Base-by-base conservation (phyloP, 768 basidiomycete species). In the Collybia nuda region DNA sequence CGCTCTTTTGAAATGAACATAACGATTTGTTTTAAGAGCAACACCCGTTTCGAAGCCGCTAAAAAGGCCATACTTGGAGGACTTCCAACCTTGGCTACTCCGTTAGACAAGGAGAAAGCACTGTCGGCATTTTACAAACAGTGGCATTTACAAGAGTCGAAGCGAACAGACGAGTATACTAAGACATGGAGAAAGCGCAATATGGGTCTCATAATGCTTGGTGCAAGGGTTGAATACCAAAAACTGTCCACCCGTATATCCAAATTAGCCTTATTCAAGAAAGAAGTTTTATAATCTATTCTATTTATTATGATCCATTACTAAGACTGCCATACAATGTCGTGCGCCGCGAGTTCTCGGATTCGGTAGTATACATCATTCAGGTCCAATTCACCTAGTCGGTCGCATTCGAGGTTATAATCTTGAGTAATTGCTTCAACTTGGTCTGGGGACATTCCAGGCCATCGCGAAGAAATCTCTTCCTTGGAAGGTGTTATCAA, bases 11-110 rank as follows among this genome's bases (percentile, higher is more conserved):
- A 40, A 17, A 28, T 9, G n/a, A 40, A 29, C 36, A 28, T 26
- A 37, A 48, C 54, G 22, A 41, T 26, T 26, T 26, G 29, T 28
- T 39, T 18, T 24, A 58, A 93, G 91, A 88, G 81, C 63, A 93
- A 93, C 62, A 73, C 77, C 8, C 84, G 90, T n/a, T 93, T 91
- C 62, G 82, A 89, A 61, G 73, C 77, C 7, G 88, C 82, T 28
- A 88, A 86, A 67, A 67, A 76, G 19, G 75, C 80, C 8, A 70
- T 82, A 18, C 72, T 90, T 11, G 61, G 72, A 7, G 75, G 81
- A 47, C 74, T 89, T 22, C 84, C 85, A 0, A 61, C 72, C 7
- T 66, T 73, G 2, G 69, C 79, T 6, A 71, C 80, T 0, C 43
- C 73, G 0, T 71, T 80, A 38, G 79, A 80, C 60, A 84, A 77